Evolutionary conservation across 1,284 basidiomycete genomes (phyloP).

Genomic region (Puccinia triticina): DNA sequence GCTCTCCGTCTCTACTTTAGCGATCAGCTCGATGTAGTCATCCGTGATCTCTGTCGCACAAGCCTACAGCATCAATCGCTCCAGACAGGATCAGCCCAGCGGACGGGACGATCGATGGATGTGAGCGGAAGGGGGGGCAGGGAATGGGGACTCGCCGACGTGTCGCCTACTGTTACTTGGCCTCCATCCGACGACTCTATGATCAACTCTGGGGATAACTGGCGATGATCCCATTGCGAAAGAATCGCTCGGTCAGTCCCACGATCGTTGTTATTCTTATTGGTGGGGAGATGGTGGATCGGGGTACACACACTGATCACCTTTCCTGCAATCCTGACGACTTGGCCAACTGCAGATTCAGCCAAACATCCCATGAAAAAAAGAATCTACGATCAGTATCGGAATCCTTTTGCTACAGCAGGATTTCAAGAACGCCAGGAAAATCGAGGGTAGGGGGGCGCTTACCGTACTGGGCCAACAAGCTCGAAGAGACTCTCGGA

Average conservation of each 20-base stretch:
- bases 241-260: not conserved
- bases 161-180: constrained; percentile 12
- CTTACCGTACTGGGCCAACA: constrained; percentile 19
- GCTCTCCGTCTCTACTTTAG: constrained; percentile 19
- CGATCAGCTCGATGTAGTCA: constrained; percentile 19
- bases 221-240: too few relatives aligned
- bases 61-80: not conserved
- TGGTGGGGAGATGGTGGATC: too few relatives aligned
- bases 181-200: constrained; percentile 40
- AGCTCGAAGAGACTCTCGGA: constrained; percentile 17
- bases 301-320: constrained; percentile 33
- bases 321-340: constrained; percentile 38
- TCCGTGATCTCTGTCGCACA: constrained; percentile 3
- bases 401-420: not conserved
- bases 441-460: not conserved
- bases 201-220: constrained; percentile 18
- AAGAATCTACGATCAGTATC: not conserved
- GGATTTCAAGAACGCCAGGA: not conserved
- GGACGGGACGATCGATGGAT: not conserved
- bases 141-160: not conserved
- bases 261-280: not conserved
- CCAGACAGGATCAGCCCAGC: too few relatives aligned
- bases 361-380: not conserved
- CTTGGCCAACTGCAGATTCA: constrained; percentile 1
- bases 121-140: not conserved